Evolutionary conservation across 352 stramenopile species (phyloP), one percentile per base, ranked within the genome.

Genomic region (Phytopythium sindhum): DNA sequence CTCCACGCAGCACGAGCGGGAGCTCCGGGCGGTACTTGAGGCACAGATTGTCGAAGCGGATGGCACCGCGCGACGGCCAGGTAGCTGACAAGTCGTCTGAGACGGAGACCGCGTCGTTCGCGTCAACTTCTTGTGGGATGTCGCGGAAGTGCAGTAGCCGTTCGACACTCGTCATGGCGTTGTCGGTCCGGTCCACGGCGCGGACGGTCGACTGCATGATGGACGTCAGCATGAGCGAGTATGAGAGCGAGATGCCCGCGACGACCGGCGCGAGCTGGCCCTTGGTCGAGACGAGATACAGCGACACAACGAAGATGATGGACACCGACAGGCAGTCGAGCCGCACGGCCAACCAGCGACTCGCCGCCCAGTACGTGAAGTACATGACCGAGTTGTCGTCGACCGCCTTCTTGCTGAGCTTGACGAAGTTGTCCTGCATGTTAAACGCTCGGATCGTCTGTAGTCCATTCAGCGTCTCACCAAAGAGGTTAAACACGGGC

Each of bases 311-410:
- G 12, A 78, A 77, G 37, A 98, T 92, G 45, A 99, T 96, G 9
- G 94, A 52, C 5, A 92, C 84, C 14, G 82, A 78, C 0, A 90
- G 55, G 67, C 65, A 81, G 57, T 89, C 93, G 23, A 99, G 81
- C 19, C 97, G 81, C 58, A 99, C 85, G 8, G 88, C 95, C 21
- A 99, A 81, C 96, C 96, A 99, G 54, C 96, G 95, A 58, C 66
- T 64, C 11, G 67, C 57, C 14, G 69, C 54, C 60, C 75, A 78
- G 45, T 69, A 78, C 2, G 68, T 67, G 56, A 86, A 75, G 53
- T 76, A 82, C 54, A 71, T 69, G 37, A 66, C 74, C 4, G 74
- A 52, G 56, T 86, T 86, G 24, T 75, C 52, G 52, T 84, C 70
- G 4, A 87, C 59, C 39, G 73, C 58, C 21, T 54, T 24, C 63